These are phyloP conservation scores for Hypsizygus ulmarius DNA, from an alignment of 1,284 basidiomycete genomes.

Conservation along the genomic window DNA sequence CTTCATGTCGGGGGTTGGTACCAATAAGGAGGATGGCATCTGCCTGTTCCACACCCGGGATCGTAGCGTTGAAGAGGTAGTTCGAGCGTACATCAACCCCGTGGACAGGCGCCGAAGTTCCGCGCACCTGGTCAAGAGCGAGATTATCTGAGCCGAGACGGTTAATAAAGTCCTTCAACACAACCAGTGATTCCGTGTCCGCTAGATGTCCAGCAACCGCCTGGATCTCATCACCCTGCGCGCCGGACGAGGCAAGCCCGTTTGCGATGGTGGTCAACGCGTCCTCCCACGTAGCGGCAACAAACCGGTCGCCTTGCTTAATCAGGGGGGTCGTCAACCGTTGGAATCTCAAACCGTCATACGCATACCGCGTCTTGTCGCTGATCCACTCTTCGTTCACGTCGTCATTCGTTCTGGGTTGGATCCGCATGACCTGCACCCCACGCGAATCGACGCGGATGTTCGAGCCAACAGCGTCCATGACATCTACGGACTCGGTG, in stretches of 20 bases:
- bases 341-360: constrained; percentile 96
- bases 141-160: constrained; percentile 95
- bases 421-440: constrained; percentile 95
- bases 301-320: constrained; percentile 91
- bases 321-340: constrained; percentile 91
- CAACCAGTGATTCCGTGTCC: constrained; percentile 92
- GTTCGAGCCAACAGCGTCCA: constrained; percentile 98
- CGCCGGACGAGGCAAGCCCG: constrained; percentile 80
- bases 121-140: constrained; percentile 73
- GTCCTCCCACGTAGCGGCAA: constrained; percentile 90
- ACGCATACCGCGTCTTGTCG: constrained; percentile 97
- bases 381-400: constrained; percentile 99
- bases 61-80: constrained; percentile 96
- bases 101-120: constrained; percentile 66
- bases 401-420: constrained; percentile 95
- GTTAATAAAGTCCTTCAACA: constrained; percentile 93
- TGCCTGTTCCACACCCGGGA: constrained; percentile 88
- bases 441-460: constrained; percentile 97
- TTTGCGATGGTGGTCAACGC: constrained; percentile 80
- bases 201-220: constrained; percentile 91
- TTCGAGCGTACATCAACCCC: constrained; percentile 93
- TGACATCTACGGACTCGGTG: constrained; percentile 96
- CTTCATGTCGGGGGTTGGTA: constrained; percentile 97
- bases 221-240: constrained; percentile 94
- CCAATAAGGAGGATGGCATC: constrained; percentile 94